Evolutionary conservation across 768 basidiomycete species (phyloP).

Genomic region (Ramaria sp.): DNA sequence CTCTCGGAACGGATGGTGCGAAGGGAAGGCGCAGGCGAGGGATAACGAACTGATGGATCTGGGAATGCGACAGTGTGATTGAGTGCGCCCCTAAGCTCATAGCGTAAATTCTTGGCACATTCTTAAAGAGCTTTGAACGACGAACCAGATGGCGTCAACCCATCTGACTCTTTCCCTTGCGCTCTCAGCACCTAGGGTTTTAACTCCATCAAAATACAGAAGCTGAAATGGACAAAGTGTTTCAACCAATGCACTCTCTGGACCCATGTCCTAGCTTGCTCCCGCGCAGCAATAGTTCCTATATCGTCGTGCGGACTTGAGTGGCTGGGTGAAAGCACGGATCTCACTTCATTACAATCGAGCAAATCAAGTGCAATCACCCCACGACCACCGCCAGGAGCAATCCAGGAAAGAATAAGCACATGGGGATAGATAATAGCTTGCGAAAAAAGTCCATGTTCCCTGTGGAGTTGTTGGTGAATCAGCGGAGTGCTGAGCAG

Average conservation of each 20-base stretch:
- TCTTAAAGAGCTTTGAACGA: conserved; percentile 12
- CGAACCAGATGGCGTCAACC: conserved; percentile 85
- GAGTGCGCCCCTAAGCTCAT: conserved; percentile 55
- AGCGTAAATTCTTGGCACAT: not conserved
- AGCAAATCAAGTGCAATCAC: conserved; percentile 79
- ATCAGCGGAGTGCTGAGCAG: conserved; percentile 7
- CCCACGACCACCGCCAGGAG: conserved; percentile 71
- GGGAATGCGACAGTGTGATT: conserved; percentile 49
- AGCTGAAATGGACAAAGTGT: conserved; percentile 84
- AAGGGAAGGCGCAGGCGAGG: conserved; percentile 49
- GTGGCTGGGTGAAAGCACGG: conserved; percentile 71
- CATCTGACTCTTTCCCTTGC: conserved; percentile 78
- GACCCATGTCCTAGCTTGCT: conserved; percentile 31
- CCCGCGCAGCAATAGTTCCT: conserved; percentile 69
- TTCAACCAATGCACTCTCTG: conserved; percentile 44
- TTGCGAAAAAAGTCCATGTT: conserved; percentile 28
- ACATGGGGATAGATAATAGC: conserved; percentile 76
- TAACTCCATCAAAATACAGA: conserved; percentile 81
- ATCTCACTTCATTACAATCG: conserved; percentile 79
- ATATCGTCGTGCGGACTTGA: conserved; percentile 76
- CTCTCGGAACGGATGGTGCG: conserved; percentile 53
- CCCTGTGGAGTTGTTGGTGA: conserved; percentile 5
- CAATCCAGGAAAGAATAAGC: conserved; percentile 79
- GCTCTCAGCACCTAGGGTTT: conserved; percentile 82
- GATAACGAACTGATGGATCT: conserved; percentile 36